Conservation (phyloP, 2,329 filamentous ascomycete species). For the Cryoendolithus antarcticus region DNA sequence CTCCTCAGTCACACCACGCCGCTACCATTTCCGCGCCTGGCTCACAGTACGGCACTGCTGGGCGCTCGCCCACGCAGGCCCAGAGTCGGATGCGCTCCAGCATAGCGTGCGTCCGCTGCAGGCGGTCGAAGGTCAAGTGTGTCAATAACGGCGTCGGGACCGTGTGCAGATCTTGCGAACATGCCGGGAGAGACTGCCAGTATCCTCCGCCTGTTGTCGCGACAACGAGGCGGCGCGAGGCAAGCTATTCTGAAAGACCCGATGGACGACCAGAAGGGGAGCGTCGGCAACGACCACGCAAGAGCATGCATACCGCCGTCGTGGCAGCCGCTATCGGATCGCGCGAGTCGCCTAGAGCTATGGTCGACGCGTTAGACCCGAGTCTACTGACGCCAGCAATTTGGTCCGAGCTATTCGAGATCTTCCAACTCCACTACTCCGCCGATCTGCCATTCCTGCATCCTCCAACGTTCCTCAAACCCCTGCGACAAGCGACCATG, state of each 20-base stretch:
- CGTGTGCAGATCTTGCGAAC: slow-evolving; percentile 63
- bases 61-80: slow-evolving; percentile 19
- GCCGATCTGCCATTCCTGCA: slow-evolving; percentile 63
- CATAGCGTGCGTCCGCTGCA: slow-evolving; percentile 65
- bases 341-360: slow-evolving; percentile 29
- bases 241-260: slow-evolving; percentile 11
- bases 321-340: slow-evolving; percentile 23
- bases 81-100: slow-evolving; percentile 54
- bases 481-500: slow-evolving; percentile 25
- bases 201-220: slow-evolving; percentile 46
- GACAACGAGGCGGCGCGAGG: slow-evolving; percentile 19
- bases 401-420: slow-evolving; percentile 57
- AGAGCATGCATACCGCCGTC: slow-evolving; percentile 25
- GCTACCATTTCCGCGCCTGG: slow-evolving; percentile 5
- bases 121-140: slow-evolving; percentile 77
- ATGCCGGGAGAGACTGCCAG: slow-evolving; percentile 57
- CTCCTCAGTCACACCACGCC: slow-evolving; percentile 4
- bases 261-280: slow-evolving; percentile 13
- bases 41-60: slow-evolving; percentile 9
- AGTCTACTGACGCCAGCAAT: slow-evolving; percentile 50
- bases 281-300: slow-evolving; percentile 23
- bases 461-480: slow-evolving; percentile 46
- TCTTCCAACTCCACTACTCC: slow-evolving; percentile 60
- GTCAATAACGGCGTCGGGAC: slow-evolving; percentile 62
- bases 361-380: slow-evolving; percentile 49